Evolutionary conservation across 1,284 basidiomycete genomes (phyloP).

Genomic region (Sparassis latifolia): DNA sequence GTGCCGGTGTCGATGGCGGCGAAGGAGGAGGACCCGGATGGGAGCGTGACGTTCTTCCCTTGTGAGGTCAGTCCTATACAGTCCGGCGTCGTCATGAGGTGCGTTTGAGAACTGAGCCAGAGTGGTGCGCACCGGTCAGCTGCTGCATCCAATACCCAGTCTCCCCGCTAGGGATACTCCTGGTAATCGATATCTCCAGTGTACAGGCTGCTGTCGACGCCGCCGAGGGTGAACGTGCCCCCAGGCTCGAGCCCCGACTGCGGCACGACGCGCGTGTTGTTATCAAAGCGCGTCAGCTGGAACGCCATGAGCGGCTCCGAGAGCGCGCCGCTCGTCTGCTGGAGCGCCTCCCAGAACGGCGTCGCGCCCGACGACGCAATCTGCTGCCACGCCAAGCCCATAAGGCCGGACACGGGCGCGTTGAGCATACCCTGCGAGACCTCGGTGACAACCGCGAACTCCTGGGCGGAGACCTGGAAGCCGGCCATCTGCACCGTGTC

Average conservation of each 20-base stretch:
- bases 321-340: conserved; percentile 45
- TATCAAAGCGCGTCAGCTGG: conserved; percentile 69
- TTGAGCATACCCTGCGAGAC: conserved; percentile 21
- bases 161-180: conserved; percentile 42
- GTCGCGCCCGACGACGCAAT: conserved; percentile 33
- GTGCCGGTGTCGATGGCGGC: conserved; percentile 87
- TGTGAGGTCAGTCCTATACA: conserved; percentile 48
- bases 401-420: conserved; percentile 29
- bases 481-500: conserved; percentile 40
- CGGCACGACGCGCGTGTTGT: conserved; percentile 35
- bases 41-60: conserved; percentile 44
- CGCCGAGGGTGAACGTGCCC: conserved; percentile 77
- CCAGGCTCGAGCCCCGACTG: conserved; percentile 53
- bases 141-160: conserved; percentile 30
- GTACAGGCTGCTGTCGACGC: conserved; percentile 61
- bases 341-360: conserved; percentile 58
- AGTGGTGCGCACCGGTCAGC: conserved; percentile 11
- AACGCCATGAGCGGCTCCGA: conserved; percentile 72
- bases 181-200: conserved; percentile 78
- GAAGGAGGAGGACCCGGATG: conserved; percentile 39
- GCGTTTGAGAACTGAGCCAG: no score
- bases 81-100: neutral
- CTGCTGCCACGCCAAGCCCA: conserved; percentile 32
- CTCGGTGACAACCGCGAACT: conserved; percentile 20
- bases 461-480: conserved; percentile 34